phyloP scores from a whole-genome alignment of 1,139 yeast genomes.

The Debaryomyces coudertii region DNA sequence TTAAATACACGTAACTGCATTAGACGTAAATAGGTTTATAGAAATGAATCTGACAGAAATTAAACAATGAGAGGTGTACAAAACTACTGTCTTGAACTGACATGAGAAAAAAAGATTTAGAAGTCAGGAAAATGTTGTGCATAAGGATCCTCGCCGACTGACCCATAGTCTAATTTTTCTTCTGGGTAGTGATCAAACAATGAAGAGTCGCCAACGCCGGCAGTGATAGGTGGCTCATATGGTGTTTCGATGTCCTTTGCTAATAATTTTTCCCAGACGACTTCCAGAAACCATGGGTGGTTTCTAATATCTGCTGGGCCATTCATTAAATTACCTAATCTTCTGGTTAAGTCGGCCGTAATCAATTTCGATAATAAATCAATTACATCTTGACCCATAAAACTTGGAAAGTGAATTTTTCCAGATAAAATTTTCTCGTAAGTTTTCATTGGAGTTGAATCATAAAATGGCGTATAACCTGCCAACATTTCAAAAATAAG shows the following conservation, averaged over 20 bases:
- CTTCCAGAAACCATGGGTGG: conserved; percentile 64
- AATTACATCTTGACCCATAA: conserved; percentile 53
- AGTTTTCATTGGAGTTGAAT: conserved; percentile 63
- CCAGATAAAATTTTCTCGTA: conserved; percentile 61
- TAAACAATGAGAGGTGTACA: too few relatives aligned
- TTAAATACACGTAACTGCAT: conserved; percentile 8
- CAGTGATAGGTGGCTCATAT: conserved; percentile 64
- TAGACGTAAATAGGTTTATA: not conserved
- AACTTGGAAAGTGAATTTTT: conserved; percentile 53
- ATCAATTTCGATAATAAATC: conserved; percentile 54
- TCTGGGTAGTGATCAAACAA: conserved; percentile 63
- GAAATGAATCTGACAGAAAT: not conserved
- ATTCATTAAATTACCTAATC: conserved; percentile 60
- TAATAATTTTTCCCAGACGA: conserved; percentile 60
- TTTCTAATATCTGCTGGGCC: conserved; percentile 61
- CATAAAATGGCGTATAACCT: conserved; percentile 65
- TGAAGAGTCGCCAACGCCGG: conserved; percentile 67
- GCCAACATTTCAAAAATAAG: conserved; percentile 64
- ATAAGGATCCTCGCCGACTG: conserved; percentile 51
- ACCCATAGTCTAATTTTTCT: conserved; percentile 59
- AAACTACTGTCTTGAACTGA: not conserved
- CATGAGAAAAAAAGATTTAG: conserved; percentile 21
- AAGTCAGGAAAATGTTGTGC: conserved; percentile 55
- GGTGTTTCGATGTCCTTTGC: conserved; percentile 65
- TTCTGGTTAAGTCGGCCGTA: conserved; percentile 56